Base-by-base conservation (phyloP, 768 basidiomycete species). In the Lactarius hengduanensis region DNA sequence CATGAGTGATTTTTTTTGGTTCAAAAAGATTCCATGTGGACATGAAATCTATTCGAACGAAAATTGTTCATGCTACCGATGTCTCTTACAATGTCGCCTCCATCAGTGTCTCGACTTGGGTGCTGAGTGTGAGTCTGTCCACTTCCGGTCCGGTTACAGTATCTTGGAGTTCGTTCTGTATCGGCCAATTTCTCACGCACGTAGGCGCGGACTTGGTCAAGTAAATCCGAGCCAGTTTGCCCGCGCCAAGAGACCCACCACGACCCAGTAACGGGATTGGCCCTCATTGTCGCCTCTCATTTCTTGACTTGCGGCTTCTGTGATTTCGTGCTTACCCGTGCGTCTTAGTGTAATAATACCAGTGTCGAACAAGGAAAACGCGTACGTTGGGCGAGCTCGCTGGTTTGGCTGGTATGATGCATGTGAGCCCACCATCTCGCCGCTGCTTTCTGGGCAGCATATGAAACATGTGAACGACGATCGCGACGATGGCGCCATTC, bases 401-500 rank as follows among this genome's bases (percentile, higher is more conserved):
- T 40, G 18, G 22, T 7, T 59, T 41, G 20, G 38, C 18, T 11
- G n/a, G 41, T 22, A 41, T 34, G 20, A 53, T 10, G 32, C 9
- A 34, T 9, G 32, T 34, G 34, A 34, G 8, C 9, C 34, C 72
- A 64, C 53, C 71, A 70, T 45, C 73, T 53, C 8, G 72, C 74
- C 3, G 74, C 74, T 57, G 11, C 10, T 22, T 75, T 74, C 3
- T 70, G 72, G 4, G 73, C 61, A 16, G 66, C 65, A 41, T 73
- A 75, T 32, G 32, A 15, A 58, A 66, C 53, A 79, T 11, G 71
- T 76, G n/a, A 75, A 11, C 76, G 73, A 68, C 76, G 13, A 79
- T 74, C 55, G 77, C 73, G 61, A 80, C 76, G 53, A 79, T 71
- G n/a, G 76, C 77, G 47, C 79, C 79, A 47, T 72, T 71, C 64